Base-by-base conservation (phyloP, 208 protist genomes). In the Blechomonas ayalai region DNA sequence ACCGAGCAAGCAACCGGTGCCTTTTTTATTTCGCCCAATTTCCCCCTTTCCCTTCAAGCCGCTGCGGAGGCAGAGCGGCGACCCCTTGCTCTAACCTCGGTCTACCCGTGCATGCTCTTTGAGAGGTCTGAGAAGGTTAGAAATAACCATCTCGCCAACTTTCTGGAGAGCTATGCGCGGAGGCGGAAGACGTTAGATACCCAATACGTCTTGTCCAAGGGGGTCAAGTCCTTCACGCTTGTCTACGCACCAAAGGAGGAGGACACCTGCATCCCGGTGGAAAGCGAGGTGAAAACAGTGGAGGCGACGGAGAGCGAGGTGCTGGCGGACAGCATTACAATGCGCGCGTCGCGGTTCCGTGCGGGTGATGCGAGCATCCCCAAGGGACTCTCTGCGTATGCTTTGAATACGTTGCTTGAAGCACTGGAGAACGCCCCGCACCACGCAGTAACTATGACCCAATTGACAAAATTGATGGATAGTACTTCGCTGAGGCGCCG, bases 1-100 rank as follows among this genome's bases (percentile, higher is more conserved):
- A 13, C 36, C 8, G 22, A 26, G 7, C 8, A 38, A 13, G 42
- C 42, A 8, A 26, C 9, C 23, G 40, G 19, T 4, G 16, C 58
- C 10, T 67, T 87, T 31, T 52, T 40, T 26, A 19, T 76, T 3
- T 55, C 69, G 37, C 48, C 77, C 2, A 40, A 56, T n/a, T 69
- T 60, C 19, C 58, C 73, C 8, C 29, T 85, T 10, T 56, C 63
- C 20, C 38, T 79, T 27, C 82, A 90, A 43, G 62, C 67, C 4
- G 69, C 42, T 4, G 59, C 69, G 22, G 73, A 76, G 47, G 82
- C 82, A 18, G 67, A 86, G 61, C 60, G 62, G 2, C 52, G 67
- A 2, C 77, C 77, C 1, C 40, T 90, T 10, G 31, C 62, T 4
- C 25, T 78, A 10, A 65, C 59, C 2, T 62, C 67, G 7, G 42